Evolutionary conservation across 257 asterid genomes (phyloP).

Genomic region (Agastache rugosa): DNA sequence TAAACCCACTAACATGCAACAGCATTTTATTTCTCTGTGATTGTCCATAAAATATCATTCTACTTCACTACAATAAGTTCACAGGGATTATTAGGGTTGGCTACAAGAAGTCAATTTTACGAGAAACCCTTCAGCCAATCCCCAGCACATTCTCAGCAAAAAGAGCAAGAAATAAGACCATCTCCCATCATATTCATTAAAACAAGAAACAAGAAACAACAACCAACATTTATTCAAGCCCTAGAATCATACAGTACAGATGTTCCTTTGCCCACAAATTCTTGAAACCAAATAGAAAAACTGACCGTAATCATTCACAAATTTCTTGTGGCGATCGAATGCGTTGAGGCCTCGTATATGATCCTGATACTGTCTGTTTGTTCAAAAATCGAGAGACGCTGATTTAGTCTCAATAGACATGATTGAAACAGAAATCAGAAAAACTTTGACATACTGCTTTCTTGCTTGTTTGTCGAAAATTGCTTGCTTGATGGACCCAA

Average conservation of each 20-base stretch:
- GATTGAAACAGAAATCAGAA: background rate
- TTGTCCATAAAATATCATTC: background rate
- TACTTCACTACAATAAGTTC: background rate
- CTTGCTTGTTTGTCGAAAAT: conserved; percentile 85
- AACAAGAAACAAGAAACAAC: background rate
- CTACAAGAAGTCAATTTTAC: conserved; percentile 6
- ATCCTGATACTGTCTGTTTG: conserved; percentile 86
- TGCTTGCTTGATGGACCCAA: conserved; percentile 77
- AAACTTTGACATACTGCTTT: conserved; percentile 54
- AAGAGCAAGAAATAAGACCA: conserved; percentile 12
- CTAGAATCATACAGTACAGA: background rate
- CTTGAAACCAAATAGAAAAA: conserved; percentile 22
- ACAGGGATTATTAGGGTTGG: background rate
- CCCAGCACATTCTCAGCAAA: conserved; percentile 20
- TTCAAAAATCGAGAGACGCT: conserved; percentile 12
- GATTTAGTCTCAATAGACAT: conserved; percentile 6
- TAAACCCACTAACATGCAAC: conserved; percentile 6
- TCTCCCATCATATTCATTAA: background rate
- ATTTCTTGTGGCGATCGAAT: conserved; percentile 94
- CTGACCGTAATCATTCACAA: conserved; percentile 80
- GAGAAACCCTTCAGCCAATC: conserved; percentile 18
- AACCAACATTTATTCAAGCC: background rate
- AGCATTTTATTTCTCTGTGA: background rate
- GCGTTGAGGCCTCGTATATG: conserved; percentile 94
- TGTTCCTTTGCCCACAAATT: conserved; percentile 23